Conservation (phyloP, 208 protist species). For the Leishmania lainsoni region DNA sequence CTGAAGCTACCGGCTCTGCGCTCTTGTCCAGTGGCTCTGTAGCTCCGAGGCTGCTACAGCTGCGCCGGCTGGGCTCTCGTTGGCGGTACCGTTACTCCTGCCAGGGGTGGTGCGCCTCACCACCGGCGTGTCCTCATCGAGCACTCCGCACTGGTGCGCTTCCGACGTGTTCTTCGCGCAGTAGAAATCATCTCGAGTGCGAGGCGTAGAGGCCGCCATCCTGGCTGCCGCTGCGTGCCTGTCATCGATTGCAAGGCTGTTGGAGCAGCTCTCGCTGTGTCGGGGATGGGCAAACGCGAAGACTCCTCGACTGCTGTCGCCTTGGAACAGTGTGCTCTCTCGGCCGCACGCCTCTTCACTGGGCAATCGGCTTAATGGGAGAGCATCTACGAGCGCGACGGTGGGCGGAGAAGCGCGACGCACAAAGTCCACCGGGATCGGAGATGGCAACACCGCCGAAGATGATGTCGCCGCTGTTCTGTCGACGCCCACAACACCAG, state of each 20-base stretch:
- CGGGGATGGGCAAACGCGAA: not conserved
- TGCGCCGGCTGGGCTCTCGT: slow-evolving; percentile 2
- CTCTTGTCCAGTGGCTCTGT: not conserved
- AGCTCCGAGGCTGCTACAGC: not conserved
- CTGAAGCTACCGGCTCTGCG: not conserved
- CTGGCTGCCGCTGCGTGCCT: not conserved
- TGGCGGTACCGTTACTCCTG: not conserved
- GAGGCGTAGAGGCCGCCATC: not conserved
- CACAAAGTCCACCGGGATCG: not conserved
- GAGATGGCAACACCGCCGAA: slow-evolving; percentile 2
- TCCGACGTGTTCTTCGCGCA: not conserved
- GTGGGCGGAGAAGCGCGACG: slow-evolving; percentile 9
- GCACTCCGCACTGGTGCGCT: not conserved
- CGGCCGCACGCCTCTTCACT: slow-evolving; percentile 7
- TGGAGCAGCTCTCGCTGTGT: not conserved
- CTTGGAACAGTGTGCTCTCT: not conserved
- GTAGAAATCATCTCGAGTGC: not conserved
- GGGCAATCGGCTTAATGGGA: not conserved
- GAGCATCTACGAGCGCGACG: slow-evolving; percentile 2
- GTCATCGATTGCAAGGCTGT: not conserved
- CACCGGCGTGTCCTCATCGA: slow-evolving; percentile 5
- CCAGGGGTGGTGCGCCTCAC: slow-evolving; percentile 25
- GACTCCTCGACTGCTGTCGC: not conserved
- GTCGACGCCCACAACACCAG: not conserved
- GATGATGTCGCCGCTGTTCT: not conserved